Percentiles rank a stretch among this genome's conserved stretches.
phyloP scores from a whole-genome alignment of 1,284 basidiomycete species.

The Amylostereum chailletii region DNA sequence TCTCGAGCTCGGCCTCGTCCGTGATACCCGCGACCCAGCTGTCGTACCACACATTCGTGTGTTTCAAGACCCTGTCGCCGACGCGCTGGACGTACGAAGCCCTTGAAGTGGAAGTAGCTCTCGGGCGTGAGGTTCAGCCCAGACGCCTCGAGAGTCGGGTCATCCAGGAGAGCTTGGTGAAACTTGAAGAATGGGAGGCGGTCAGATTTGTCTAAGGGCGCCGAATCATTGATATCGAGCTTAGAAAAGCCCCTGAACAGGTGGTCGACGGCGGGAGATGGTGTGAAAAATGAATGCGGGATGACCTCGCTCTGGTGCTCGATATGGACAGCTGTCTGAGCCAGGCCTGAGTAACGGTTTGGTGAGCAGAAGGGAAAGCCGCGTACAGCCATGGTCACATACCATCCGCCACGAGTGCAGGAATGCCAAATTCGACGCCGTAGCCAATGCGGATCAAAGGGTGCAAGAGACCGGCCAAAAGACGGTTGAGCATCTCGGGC shows the following conservation, averaged over 20 bases:
- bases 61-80: not conserved
- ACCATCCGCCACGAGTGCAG: conserved; percentile 17
- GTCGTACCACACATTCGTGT: not conserved
- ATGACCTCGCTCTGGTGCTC: not conserved
- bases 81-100: not conserved
- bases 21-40: not conserved
- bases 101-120: too few relatives aligned
- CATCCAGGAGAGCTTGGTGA: too few relatives aligned
- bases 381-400: not conserved
- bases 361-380: not conserved
- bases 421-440: conserved; percentile 17
- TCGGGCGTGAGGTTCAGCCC: too few relatives aligned
- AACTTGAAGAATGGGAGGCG: too few relatives aligned
- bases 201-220: too few relatives aligned
- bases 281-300: too few relatives aligned
- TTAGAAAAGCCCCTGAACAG: too few relatives aligned
- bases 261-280: too few relatives aligned
- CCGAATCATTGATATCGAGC: too few relatives aligned
- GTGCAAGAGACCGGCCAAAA: conserved; percentile 16
- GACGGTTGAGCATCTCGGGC: conserved; percentile 18
- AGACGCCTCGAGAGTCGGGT: too few relatives aligned
- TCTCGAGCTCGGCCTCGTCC: conserved; percentile 20
- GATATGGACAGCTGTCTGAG: conserved; percentile 24
- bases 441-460: conserved; percentile 19
- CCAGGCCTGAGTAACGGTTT: conserved; percentile 21